phyloP scores from a whole-genome alignment of 2,329 filamentous ascomycete genomes.

The Neonectria hederae region DNA sequence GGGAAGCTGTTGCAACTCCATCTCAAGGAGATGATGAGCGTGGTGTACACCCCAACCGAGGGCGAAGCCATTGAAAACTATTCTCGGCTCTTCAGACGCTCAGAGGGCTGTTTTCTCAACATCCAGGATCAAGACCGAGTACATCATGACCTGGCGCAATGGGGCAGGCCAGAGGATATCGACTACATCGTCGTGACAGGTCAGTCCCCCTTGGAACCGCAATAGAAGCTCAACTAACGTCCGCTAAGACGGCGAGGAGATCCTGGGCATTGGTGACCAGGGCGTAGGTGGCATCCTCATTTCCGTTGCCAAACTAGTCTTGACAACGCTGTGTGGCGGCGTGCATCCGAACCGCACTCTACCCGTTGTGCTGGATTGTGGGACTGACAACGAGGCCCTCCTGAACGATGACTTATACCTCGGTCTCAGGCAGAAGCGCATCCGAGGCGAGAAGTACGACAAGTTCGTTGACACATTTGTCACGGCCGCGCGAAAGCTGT shows the following conservation, averaged over 20 bases:
- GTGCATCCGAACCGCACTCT: slow-evolving; percentile 82
- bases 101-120: slow-evolving; percentile 84
- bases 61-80: slow-evolving; percentile 89
- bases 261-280: slow-evolving; percentile 89
- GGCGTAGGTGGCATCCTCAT: slow-evolving; percentile 87
- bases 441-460: slow-evolving; percentile 78
- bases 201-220: slow-evolving; percentile 43
- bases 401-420: slow-evolving; percentile 83
- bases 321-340: slow-evolving; percentile 88
- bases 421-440: slow-evolving; percentile 73
- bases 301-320: slow-evolving; percentile 81
- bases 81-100: slow-evolving; percentile 78
- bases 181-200: slow-evolving; percentile 91
- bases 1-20: slow-evolving; percentile 76
- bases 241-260: slow-evolving; percentile 68
- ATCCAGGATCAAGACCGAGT: slow-evolving; percentile 75
- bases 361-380: slow-evolving; percentile 85
- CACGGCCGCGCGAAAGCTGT: slow-evolving; percentile 71
- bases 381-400: slow-evolving; percentile 81
- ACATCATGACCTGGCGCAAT: slow-evolving; percentile 72
- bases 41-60: slow-evolving; percentile 94
- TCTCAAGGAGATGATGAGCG: slow-evolving; percentile 85
- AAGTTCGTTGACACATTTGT: slow-evolving; percentile 81
- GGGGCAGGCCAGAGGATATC: slow-evolving; percentile 76
- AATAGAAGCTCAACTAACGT: neutral